These are phyloP conservation scores for Euphrasia arctica DNA, from an alignment of 305 asterid species.

Conservation along the genomic window DNA sequence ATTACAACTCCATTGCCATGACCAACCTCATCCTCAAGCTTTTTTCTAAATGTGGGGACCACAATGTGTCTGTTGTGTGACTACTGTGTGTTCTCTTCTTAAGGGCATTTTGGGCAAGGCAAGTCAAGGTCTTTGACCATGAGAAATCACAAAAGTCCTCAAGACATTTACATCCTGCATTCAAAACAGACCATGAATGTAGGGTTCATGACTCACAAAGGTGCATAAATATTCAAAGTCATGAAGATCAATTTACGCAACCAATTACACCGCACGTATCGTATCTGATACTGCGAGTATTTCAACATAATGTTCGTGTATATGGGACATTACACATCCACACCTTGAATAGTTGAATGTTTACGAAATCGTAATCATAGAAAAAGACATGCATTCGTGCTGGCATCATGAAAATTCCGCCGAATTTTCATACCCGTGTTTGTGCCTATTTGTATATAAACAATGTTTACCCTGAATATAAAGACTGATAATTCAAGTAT, in stretches of 20 bases:
- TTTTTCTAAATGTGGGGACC: conserved; percentile 11
- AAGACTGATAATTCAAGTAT: too few species aligned
- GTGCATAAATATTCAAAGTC: neutral
- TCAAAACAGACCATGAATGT: neutral
- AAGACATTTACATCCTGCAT: neutral
- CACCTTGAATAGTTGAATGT: too few species aligned
- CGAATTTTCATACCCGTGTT: too few species aligned
- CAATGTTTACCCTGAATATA: too few species aligned
- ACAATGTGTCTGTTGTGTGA: neutral
- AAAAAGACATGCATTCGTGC: too few species aligned
- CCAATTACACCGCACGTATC: neutral
- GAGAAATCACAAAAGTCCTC: neutral
- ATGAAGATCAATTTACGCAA: neutral
- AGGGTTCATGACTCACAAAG: neutral
- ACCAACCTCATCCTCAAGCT: conserved; percentile 21
- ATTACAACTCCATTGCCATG: conserved; percentile 40
- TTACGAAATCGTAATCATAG: too few species aligned
- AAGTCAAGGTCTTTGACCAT: neutral
- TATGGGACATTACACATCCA: too few species aligned
- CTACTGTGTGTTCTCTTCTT: neutral
- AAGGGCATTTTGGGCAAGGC: neutral
- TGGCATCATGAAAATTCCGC: too few species aligned
- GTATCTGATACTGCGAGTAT: too few species aligned
- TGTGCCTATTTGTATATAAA: too few species aligned
- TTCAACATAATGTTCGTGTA: too few species aligned